Conservation (phyloP, 1,139 yeast genomes). For the Geotrichum europaeum region DNA sequence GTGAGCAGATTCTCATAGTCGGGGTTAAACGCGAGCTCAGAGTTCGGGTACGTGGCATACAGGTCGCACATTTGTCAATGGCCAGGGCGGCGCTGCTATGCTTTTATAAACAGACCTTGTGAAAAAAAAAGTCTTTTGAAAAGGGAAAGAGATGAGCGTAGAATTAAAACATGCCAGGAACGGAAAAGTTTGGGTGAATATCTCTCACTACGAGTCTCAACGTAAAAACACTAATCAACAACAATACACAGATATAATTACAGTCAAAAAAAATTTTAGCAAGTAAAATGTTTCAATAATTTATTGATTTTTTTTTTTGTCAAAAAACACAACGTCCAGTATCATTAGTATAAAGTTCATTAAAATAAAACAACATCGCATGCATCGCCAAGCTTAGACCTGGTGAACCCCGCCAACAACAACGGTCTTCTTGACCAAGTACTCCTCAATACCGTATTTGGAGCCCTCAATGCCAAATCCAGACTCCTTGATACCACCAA, state of each 20-base stretch:
- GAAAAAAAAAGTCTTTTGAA: not conserved
- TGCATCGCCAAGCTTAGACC: not conserved
- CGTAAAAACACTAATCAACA: not conserved
- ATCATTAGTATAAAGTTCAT: not conserved
- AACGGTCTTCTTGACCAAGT: constrained; percentile 58
- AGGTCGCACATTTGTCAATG: constrained; percentile 15
- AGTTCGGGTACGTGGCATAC: constrained; percentile 10
- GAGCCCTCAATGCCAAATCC: constrained; percentile 85
- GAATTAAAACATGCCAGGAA: not conserved
- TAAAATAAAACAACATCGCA: not conserved
- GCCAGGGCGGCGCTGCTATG: not conserved
- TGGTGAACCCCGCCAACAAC: constrained; percentile 27
- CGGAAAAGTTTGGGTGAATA: not conserved
- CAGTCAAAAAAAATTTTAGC: not conserved
- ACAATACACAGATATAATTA: not conserved
- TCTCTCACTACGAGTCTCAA: not conserved
- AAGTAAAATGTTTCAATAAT: not conserved
- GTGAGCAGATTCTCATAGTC: constrained; percentile 30
- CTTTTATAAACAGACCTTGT: not conserved
- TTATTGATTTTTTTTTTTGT: not conserved
- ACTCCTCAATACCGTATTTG: constrained; percentile 68
- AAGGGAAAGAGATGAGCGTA: not conserved
- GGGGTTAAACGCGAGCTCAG: constrained; percentile 14
- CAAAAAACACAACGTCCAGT: not conserved
- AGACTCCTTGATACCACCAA: constrained; percentile 75